These are phyloP conservation scores for Aspergillus coremiiformis DNA, from an alignment of 495 filamentous ascomycete species.

Conservation along the genomic window DNA sequence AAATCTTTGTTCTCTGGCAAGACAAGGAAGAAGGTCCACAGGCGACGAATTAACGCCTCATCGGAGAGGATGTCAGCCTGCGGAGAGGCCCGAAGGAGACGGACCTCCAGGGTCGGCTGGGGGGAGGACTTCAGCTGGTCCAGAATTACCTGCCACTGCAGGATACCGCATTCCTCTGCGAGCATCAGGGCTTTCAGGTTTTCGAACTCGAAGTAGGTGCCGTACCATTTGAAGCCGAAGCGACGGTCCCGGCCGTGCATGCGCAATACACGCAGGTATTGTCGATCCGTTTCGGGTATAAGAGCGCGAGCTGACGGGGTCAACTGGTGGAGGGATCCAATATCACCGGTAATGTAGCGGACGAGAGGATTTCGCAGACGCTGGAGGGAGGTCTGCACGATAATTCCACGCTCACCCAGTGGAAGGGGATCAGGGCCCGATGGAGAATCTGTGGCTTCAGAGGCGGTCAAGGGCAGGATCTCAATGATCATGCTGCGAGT, in stretches of 20 bases:
- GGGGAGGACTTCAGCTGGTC: slow-evolving; percentile 3
- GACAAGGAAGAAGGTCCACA: slow-evolving; percentile 1
- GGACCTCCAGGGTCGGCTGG: slow-evolving; percentile 5
- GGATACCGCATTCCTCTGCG: slow-evolving; percentile 15
- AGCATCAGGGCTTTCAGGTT: slow-evolving; percentile 10
- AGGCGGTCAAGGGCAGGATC: slow-evolving; percentile 15
- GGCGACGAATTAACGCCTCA: background rate
- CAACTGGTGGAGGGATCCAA: slow-evolving; percentile 27
- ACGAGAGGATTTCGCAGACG: slow-evolving; percentile 32
- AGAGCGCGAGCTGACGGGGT: background rate
- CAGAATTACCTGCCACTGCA: slow-evolving; percentile 34
- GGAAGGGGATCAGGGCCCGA: slow-evolving; percentile 1
- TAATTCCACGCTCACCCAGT: slow-evolving; percentile 19
- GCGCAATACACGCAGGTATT: slow-evolving; percentile 16
- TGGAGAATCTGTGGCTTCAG: background rate
- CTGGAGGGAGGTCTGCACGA: slow-evolving; percentile 31
- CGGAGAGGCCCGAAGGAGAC: slow-evolving; percentile 4
- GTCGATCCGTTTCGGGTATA: slow-evolving; percentile 1
- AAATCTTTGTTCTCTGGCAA: background rate
- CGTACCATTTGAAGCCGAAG: slow-evolving; percentile 30
- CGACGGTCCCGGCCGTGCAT: slow-evolving; percentile 27
- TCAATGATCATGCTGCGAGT: slow-evolving; percentile 23
- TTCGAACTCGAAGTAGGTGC: slow-evolving; percentile 26
- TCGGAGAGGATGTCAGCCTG: background rate
- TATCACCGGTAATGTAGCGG: slow-evolving; percentile 31